Evolutionary conservation across 2,329 filamentous ascomycete genomes (phyloP).

Genomic region (Fusarium acutatum): DNA sequence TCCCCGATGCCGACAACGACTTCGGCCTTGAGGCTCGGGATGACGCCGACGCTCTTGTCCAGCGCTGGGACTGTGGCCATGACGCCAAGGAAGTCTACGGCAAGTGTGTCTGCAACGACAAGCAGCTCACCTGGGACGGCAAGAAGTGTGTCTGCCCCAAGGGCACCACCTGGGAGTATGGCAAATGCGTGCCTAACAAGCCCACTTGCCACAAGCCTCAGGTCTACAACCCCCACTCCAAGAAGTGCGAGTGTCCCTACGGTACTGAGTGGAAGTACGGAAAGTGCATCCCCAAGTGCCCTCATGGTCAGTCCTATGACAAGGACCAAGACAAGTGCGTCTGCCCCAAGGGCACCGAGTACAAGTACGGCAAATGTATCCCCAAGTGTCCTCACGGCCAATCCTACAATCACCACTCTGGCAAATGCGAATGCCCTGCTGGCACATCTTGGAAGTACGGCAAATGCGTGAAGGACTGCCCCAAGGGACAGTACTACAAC

Average conservation of each 20-base stretch:
- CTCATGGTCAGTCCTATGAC: slow-evolving; percentile 1
- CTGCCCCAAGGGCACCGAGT: slow-evolving; percentile 2
- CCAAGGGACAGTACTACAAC: slow-evolving; percentile 7
- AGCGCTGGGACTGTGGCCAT: slow-evolving; percentile 11
- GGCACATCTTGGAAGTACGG: slow-evolving; percentile 5
- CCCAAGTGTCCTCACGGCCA: neutral
- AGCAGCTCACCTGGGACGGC: neutral
- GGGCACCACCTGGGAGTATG: neutral
- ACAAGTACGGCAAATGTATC: slow-evolving; percentile 19
- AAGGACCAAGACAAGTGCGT: neutral
- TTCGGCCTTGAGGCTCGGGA: slow-evolving; percentile 29
- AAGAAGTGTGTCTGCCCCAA: slow-evolving; percentile 22
- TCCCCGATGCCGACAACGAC: slow-evolving; percentile 28
- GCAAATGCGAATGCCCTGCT: slow-evolving; percentile 4
- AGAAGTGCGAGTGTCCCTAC: slow-evolving; percentile 16
- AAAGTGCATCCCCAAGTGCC: slow-evolving; percentile 10
- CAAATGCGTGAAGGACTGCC: slow-evolving; percentile 14
- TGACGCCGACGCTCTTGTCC: slow-evolving; percentile 7
- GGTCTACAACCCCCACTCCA: neutral
- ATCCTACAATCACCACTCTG: too few relatives aligned
- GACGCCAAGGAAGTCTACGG: slow-evolving; percentile 20
- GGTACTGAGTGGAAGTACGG: slow-evolving; percentile 1
- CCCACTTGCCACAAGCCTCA: slow-evolving; percentile 1
- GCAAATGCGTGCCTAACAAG: slow-evolving; percentile 10
- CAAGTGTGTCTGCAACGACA: slow-evolving; percentile 16